Evolutionary conservation across 108 stramenopile species (phyloP).

Genomic region (Cyclotella choctawhatcheeana): DNA sequence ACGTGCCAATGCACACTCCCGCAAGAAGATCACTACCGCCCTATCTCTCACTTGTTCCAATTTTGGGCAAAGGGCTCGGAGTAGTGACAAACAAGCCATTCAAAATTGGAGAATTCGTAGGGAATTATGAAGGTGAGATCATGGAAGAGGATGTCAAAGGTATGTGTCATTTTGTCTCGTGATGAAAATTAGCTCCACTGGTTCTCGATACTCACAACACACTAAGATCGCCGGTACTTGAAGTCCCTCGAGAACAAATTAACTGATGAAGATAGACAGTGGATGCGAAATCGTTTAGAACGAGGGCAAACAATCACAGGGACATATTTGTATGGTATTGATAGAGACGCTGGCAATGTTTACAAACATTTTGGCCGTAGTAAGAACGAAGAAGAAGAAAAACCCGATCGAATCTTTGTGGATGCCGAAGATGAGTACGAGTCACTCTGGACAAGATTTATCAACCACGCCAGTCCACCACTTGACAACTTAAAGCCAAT

Average conservation of each 20-base stretch:
- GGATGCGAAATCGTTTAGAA: conserved; percentile 34
- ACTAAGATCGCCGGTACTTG: conserved; percentile 47
- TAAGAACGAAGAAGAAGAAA: background rate
- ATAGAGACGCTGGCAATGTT: background rate
- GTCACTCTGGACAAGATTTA: conserved; percentile 46
- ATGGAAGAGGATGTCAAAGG: conserved; percentile 33
- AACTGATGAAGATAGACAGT: conserved; percentile 27
- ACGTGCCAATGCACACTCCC: conserved; percentile 33
- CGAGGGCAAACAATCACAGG: conserved; percentile 48
- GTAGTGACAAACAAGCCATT: conserved; percentile 11
- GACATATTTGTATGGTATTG: conserved; percentile 38
- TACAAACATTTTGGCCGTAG: conserved; percentile 15
- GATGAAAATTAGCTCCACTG: no score
- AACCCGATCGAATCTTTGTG: conserved; percentile 18
- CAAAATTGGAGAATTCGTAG: conserved; percentile 21
- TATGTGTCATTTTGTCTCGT: no score
- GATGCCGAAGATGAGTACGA: conserved; percentile 51
- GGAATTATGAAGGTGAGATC: conserved; percentile 49
- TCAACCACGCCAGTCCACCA: conserved; percentile 44
- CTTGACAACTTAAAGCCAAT: conserved; percentile 35
- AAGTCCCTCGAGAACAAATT: conserved; percentile 8
- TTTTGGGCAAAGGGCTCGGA: conserved; percentile 34
- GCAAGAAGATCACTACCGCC: conserved; percentile 35
- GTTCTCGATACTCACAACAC: no score
- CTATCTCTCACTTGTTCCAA: conserved; percentile 21